Evolutionary conservation across 2,329 filamentous ascomycete genomes (phyloP), one percentile per base, ranked within the genome.

Genomic region (Elsinoe fawcettii): DNA sequence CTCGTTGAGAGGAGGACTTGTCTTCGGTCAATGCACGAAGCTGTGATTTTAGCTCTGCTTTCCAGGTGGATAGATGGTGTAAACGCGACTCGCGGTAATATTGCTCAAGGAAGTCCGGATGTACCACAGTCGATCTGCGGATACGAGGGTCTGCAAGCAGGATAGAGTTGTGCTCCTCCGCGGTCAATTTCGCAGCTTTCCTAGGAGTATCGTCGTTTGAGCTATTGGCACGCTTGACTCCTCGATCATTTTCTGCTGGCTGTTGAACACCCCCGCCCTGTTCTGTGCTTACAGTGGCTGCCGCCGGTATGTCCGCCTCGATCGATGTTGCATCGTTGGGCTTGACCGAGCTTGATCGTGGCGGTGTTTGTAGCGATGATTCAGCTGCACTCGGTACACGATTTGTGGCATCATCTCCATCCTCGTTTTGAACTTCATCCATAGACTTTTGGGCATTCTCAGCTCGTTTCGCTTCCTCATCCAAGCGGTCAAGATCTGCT

Each of bases 61-160:
- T 99, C 95, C 93, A 97, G 1, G 89, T 90, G 0, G 92, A 96
- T 0, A 99, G 75, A 68, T 99, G 93, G 70, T 99, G 95, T 18
- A 99, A 77, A 22, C 93, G 86, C 60, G 92, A 97, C 72, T 97
- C 91, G 3, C 90, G 87, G 67, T 97, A 99, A 67, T 89, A 99
- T 60, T 97, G 91, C 62, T 92, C 87, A 1, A 99, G 77, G 60
- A 99, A 99, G 34, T 93, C 85, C 0, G 95, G 93, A 63, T 99
- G 95, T 7, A 90, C 88, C 1, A 90, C 90, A 1, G 91, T 95
- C 0, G 90, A 90, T 66, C 95, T 93, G 59, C 89, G 83, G 64
- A 96, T 83, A 32, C 85, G 84, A 2, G 93, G 90, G 66, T 97
- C 90, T 2, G 87, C 82, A 2, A 99, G 77, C 1, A 97, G 77